Evolutionary conservation across 1,139 yeast genomes (phyloP).

Genomic region (Pichia sp.): DNA sequence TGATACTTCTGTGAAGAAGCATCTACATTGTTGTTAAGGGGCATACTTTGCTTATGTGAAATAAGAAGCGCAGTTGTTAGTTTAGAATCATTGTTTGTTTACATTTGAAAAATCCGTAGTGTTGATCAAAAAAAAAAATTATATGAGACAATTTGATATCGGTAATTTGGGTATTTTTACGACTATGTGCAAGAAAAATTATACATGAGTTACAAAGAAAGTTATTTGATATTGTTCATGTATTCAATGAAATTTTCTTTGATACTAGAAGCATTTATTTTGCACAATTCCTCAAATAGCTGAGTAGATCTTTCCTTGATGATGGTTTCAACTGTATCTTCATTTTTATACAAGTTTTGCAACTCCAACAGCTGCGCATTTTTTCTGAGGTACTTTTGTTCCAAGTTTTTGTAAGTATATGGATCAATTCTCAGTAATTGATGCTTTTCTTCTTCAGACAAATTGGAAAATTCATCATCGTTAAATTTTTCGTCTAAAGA

Average conservation of each 20-base stretch:
- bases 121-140: too few species aligned
- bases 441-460: conserved; percentile 20
- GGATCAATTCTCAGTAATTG: conserved; percentile 36
- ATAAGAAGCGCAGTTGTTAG: too few species aligned
- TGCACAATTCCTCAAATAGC: conserved; percentile 32
- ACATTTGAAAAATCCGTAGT: neutral
- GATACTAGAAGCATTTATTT: conserved; percentile 20
- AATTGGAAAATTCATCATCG: conserved; percentile 15
- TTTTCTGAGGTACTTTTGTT: conserved; percentile 25
- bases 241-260: conserved; percentile 14
- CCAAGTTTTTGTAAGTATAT: conserved; percentile 35
- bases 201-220: too few species aligned
- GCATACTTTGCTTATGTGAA: too few species aligned
- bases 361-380: conserved; percentile 27
- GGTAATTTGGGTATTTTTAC: too few species aligned
- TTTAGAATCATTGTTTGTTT: too few species aligned
- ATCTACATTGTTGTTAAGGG: too few species aligned
- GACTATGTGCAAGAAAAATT: too few species aligned
- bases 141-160: too few species aligned
- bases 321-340: conserved; percentile 34
- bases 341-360: conserved; percentile 33
- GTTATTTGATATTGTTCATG: neutral
- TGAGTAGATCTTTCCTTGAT: conserved; percentile 31
- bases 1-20: conserved; percentile 1
- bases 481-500: conserved; percentile 27